These are phyloP conservation scores for Saccharomycopsis guyanensis DNA, from an alignment of 805 yeast genomes.

Conservation along the genomic window DNA sequence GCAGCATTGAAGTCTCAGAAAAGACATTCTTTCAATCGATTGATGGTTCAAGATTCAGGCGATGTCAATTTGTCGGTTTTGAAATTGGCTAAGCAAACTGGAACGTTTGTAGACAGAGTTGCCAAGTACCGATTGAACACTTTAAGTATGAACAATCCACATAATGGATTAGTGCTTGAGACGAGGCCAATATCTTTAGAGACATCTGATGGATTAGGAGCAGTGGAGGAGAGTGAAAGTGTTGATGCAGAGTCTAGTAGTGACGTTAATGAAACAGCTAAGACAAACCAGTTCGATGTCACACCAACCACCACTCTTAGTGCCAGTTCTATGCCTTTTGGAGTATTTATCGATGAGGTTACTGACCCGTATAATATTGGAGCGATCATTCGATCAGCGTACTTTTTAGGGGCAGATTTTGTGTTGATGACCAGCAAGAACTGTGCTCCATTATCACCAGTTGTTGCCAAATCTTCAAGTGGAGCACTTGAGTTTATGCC, in stretches of 20 bases:
- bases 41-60: constrained; percentile 39
- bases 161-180: constrained; percentile 20
- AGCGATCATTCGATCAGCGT: constrained; percentile 48
- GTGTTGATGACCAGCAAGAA: constrained; percentile 43
- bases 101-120: constrained; percentile 25
- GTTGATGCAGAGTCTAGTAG: not conserved
- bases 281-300: not conserved
- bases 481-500: constrained; percentile 77
- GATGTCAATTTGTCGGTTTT: constrained; percentile 26
- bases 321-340: constrained; percentile 34
- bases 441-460: constrained; percentile 67
- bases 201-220: constrained; percentile 4
- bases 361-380: constrained; percentile 60
- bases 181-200: constrained; percentile 7
- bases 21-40: constrained; percentile 43
- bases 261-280: not conserved
- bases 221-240: constrained; percentile 1
- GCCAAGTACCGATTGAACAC: constrained; percentile 21
- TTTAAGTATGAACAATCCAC: constrained; percentile 14
- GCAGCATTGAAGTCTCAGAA: constrained; percentile 52
- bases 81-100: constrained; percentile 36
- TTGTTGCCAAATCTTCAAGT: constrained; percentile 70
- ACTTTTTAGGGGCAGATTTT: constrained; percentile 51
- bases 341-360: constrained; percentile 44
- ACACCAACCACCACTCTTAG: not conserved